Evolutionary conservation across 768 basidiomycete species (phyloP).

Genomic region (Amanita jacksonii): DNA sequence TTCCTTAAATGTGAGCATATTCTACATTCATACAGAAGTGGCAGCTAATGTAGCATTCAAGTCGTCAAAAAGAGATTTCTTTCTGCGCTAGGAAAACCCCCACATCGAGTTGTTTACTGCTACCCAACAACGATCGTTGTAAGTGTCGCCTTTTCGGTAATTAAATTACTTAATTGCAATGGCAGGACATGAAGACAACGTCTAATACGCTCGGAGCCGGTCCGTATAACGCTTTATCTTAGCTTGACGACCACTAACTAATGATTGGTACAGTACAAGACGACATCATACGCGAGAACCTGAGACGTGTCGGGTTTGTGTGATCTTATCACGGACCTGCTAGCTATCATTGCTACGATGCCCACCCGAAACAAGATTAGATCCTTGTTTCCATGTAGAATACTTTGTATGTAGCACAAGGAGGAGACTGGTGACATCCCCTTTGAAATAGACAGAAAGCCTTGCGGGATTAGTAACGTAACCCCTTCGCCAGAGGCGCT

Average conservation of each 20-base stretch:
- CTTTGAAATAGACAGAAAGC: too few relatives aligned
- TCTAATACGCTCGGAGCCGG: conserved; percentile 42
- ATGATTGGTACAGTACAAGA: conserved; percentile 33
- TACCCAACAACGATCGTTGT: conserved; percentile 55
- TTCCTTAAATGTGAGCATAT: conserved; percentile 47
- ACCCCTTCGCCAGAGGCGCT: too few relatives aligned
- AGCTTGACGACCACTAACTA: conserved; percentile 2
- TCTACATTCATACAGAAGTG: not conserved
- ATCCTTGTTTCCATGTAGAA: too few relatives aligned
- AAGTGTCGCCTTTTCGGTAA: conserved; percentile 15
- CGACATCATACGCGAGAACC: conserved; percentile 42
- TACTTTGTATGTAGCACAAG: too few relatives aligned
- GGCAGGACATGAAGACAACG: conserved; percentile 51
- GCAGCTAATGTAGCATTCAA: conserved; percentile 18
- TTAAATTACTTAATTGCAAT: not conserved
- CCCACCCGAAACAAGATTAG: too few relatives aligned
- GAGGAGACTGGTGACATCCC: too few relatives aligned
- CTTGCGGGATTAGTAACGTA: too few relatives aligned
- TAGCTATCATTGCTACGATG: too few relatives aligned
- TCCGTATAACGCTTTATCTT: conserved; percentile 16
- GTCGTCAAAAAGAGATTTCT: conserved; percentile 35
- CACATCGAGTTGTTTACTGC: conserved; percentile 40
- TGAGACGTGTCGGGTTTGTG: conserved; percentile 38
- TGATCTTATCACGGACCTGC: conserved; percentile 11
- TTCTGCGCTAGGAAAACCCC: conserved; percentile 39